Base-by-base conservation (phyloP, 306 rosid genomes). In the Trifolium fragiferum region DNA sequence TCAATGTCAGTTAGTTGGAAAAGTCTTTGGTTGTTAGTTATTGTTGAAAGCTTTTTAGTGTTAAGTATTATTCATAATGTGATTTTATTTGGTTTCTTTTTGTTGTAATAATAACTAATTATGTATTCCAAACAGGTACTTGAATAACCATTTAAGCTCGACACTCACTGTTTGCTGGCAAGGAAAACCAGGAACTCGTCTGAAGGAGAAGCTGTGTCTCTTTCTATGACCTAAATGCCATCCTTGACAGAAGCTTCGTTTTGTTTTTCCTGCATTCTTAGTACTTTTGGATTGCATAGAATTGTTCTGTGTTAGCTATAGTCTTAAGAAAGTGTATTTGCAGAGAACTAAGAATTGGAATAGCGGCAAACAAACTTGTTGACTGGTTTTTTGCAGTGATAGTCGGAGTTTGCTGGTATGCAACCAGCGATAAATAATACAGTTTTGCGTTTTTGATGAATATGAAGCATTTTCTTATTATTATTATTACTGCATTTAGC, bases 211-310 rank as follows among this genome's bases (percentile, higher is more conserved):
- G 83, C 58, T 93, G 78, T 51, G 89, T 50, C 69, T 65, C 82
- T 93, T 81, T 76, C 73, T 91, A 81, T 86, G 89, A 78, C 93
- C 97, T 9, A 93, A 91, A 83, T 91, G 98, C 58, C 93, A 91
- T 87, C 90, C 96, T 6, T 72, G 9, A 89, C 87, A 19, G 89
- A 82, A 75, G 94, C 87, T 74, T 49, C 55, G 15, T 30, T 30
- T 30, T 30, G 33, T 30, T 30, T 30, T 30, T 35, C 9, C 40
- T 7, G 40, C 40, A 6, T 35, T 35, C 40, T 35, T 7, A 35
- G 9, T 35, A 35, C 40, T 35, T 35, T 9, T 35, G 40, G 40
- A 35, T 35, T 35, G 40, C 40, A 35, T 35, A 35, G 40, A 35
- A 35, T 7, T 35, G 40, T 6, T 35, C 40, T 35, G 40, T 35